Evolutionary conservation across 805 yeast species (phyloP).

Genomic region (Suhomyces pyralidae): DNA sequence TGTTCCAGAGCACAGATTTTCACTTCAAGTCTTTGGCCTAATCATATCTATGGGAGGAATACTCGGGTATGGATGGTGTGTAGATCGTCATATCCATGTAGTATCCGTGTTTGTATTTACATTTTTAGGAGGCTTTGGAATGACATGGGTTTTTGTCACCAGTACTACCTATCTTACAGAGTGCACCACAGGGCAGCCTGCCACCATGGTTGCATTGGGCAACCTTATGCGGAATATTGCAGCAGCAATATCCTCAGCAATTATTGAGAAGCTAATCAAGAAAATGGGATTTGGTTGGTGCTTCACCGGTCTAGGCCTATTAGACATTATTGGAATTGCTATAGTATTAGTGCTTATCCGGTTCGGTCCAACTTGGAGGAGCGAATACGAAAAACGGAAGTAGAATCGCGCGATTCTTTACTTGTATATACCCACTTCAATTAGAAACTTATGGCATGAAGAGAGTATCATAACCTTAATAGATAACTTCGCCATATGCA

Average conservation of each 20-base stretch:
- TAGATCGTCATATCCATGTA: slow-evolving; percentile 36
- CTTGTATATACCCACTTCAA: background rate
- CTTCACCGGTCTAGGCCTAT: slow-evolving; percentile 48
- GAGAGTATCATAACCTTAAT: background rate
- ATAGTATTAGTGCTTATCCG: slow-evolving; percentile 16
- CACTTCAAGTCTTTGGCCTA: slow-evolving; percentile 44
- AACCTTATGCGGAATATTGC: slow-evolving; percentile 52
- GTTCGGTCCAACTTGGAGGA: slow-evolving; percentile 26
- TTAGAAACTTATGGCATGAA: background rate
- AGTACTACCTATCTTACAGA: slow-evolving; percentile 55
- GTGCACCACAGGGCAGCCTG: slow-evolving; percentile 47
- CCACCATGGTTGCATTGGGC: slow-evolving; percentile 52
- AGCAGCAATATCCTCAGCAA: slow-evolving; percentile 51
- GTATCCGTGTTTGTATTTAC: slow-evolving; percentile 41
- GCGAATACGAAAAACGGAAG: slow-evolving; percentile 4
- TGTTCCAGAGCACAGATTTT: slow-evolving; percentile 47
- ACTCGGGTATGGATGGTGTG: slow-evolving; percentile 53
- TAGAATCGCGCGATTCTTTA: background rate
- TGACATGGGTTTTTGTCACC: slow-evolving; percentile 54
- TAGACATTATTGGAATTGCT: slow-evolving; percentile 16
- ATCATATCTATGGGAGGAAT: slow-evolving; percentile 42
- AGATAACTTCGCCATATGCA: background rate
- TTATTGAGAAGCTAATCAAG: slow-evolving; percentile 33
- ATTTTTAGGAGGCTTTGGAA: slow-evolving; percentile 49
- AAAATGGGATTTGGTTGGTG: slow-evolving; percentile 52